phyloP scores from a whole-genome alignment of 805 yeast species.

The Ogataea nonfermentans region DNA sequence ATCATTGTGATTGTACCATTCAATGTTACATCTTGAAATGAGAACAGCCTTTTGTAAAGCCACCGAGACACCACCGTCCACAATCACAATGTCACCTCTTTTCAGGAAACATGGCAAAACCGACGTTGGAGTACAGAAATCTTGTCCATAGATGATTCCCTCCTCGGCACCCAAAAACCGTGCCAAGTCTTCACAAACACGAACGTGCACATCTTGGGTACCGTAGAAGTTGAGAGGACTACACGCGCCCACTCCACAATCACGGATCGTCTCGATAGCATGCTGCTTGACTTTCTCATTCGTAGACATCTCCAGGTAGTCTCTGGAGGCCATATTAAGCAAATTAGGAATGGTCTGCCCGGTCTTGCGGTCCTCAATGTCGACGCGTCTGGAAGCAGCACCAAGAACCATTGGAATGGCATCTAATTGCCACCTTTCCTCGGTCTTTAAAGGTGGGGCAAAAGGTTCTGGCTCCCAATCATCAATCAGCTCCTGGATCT shows the following conservation, averaged over 20 bases:
- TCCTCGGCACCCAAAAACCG: constrained; percentile 72
- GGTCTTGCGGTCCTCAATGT: constrained; percentile 30
- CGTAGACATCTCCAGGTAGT: constrained; percentile 63
- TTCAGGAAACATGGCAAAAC: constrained; percentile 92
- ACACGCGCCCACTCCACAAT: constrained; percentile 95
- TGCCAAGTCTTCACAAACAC: constrained; percentile 74
- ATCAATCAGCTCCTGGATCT: constrained; percentile 76
- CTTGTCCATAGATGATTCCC: constrained; percentile 90
- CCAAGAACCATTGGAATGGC: constrained; percentile 65
- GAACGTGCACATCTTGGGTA: constrained; percentile 84
- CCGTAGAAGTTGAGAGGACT: constrained; percentile 99
- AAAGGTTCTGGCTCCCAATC: constrained; percentile 94
- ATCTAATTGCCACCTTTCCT: constrained; percentile 60
- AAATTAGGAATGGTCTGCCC: constrained; percentile 36
- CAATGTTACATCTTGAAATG: constrained; percentile 82
- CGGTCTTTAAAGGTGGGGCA: constrained; percentile 50
- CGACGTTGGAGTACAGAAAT: constrained; percentile 79
- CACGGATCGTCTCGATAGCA: constrained; percentile 57
- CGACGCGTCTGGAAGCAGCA: constrained; percentile 42
- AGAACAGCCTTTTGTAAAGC: constrained; percentile 85
- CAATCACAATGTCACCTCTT: constrained; percentile 90
- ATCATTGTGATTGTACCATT: constrained; percentile 85
- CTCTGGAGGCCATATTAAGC: constrained; percentile 67
- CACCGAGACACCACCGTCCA: constrained; percentile 73
- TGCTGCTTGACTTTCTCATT: constrained; percentile 45